Base-by-base conservation (phyloP, 2,329 filamentous ascomycete species). In the Fusarium brevicatenulatum region DNA sequence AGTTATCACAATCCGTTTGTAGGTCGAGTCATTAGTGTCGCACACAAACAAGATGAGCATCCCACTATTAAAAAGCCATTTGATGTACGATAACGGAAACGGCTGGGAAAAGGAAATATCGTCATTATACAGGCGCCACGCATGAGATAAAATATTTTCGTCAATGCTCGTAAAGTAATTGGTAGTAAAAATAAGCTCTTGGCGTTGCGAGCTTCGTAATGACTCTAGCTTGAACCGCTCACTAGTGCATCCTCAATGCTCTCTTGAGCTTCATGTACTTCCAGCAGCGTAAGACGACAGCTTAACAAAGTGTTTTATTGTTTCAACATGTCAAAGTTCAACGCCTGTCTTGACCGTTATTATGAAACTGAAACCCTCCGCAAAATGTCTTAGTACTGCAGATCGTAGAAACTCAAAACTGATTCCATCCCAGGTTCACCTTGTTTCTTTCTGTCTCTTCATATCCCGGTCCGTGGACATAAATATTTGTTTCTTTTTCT, bases 401-500 rank as follows among this genome's bases (percentile, higher is more conserved):
- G 59, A 60, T 60, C 46, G 21, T n/a, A 8, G 13, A 40, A 60
- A 39, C 47, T 60, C 55, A 50, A 58, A 34, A 25, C 28, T 19
- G 15, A 50, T 28, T 15, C 16, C n/a, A 42, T n/a, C 18, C 36
- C 57, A 32, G 36, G 36, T 28, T 42, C 36, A 36, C 36, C 57
- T 60, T 60, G 28, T 55, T 42, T 55, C 36, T 60, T 21, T 36
- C n/a, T 54, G 9, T 18, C 16, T 49, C n/a, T 10, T 56, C 39
- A 25, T 28, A 28, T 36, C 54, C 23, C 7, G 19, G 55, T 49
- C 16, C 15, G 21, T 23, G 11, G 37, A 4, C 25, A 28, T n/a
- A 21, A 63, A 58, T 46, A 36, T 59, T 42, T 60, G 40, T 56
- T 56, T 61, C 52, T 47, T 59, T 58, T 63, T 46, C 36, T 47